Percentiles rank a stretch among this genome's conserved stretches.
phyloP scores from a whole-genome alignment of 495 filamentous ascomycete genomes.

The Aspergillus steynii region DNA sequence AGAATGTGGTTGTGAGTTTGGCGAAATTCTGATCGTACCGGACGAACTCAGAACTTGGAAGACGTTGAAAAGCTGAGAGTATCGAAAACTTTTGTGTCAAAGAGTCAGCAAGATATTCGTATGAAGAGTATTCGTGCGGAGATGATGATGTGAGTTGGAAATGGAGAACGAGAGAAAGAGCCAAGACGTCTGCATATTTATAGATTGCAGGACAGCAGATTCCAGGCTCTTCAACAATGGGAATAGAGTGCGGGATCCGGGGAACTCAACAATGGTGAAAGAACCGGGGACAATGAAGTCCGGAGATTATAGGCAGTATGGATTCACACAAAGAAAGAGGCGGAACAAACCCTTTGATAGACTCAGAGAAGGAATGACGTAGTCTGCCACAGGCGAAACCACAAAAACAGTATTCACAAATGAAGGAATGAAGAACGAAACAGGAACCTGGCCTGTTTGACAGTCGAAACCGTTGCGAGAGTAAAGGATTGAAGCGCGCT shows the following conservation, averaged over 20 bases:
- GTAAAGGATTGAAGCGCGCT: conserved; percentile 28
- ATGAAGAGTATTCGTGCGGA: conserved; percentile 5
- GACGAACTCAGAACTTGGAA: conserved; percentile 36
- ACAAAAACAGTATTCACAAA: conserved; percentile 15
- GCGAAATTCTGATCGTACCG: conserved; percentile 39
- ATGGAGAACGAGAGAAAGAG: neutral
- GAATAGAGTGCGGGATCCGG: neutral
- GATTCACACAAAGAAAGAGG: neutral
- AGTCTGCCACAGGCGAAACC: conserved; percentile 39
- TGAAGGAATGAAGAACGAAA: conserved; percentile 37
- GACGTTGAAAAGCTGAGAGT: conserved; percentile 26
- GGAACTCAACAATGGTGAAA: neutral
- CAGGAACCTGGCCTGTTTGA: conserved; percentile 37
- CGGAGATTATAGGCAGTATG: neutral
- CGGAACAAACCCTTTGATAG: conserved; percentile 19
- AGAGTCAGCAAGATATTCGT: neutral
- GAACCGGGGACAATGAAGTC: neutral
- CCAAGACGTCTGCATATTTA: neutral
- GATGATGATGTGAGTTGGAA: neutral
- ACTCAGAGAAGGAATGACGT: conserved; percentile 32
- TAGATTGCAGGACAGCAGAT: neutral
- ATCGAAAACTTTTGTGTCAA: conserved; percentile 7
- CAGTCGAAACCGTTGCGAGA: conserved; percentile 30
- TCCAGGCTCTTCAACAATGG: neutral
- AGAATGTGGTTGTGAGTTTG: conserved; percentile 12